phyloP scores from a whole-genome alignment of 148 eudicot species.

The Silene conica region DNA sequence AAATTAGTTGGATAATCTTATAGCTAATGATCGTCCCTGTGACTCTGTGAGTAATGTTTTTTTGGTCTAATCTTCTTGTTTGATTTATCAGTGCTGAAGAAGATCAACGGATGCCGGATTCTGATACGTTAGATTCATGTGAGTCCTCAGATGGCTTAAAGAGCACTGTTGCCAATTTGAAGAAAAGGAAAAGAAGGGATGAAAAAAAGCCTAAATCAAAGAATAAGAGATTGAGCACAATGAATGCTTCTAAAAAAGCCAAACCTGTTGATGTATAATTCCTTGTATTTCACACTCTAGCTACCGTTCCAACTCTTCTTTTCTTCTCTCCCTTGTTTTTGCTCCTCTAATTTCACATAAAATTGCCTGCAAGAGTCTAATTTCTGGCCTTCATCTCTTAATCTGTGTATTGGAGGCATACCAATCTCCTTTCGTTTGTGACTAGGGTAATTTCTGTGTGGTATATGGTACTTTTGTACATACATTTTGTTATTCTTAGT shows the following conservation, averaged over 20 bases:
- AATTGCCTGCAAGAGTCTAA: slow-evolving; percentile 10
- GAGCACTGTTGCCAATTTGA: slow-evolving; percentile 17
- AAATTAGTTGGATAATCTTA: no score
- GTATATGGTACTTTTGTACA: background rate
- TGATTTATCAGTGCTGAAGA: slow-evolving; percentile 30
- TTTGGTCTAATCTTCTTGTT: background rate
- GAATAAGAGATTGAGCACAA: slow-evolving; percentile 24
- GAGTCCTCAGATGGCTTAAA: slow-evolving; percentile 29
- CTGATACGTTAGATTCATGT: slow-evolving; percentile 28
- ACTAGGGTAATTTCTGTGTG: background rate
- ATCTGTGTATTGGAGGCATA: background rate
- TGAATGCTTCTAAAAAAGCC: slow-evolving; percentile 19
- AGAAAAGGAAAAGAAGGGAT: slow-evolving; percentile 32
- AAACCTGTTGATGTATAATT: slow-evolving; percentile 35
- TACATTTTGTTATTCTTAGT: background rate
- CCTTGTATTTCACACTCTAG: slow-evolving; percentile 13
- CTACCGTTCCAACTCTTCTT: background rate
- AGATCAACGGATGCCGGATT: slow-evolving; percentile 24
- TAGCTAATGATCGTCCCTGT: no score
- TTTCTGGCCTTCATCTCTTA: background rate
- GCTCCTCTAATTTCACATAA: background rate
- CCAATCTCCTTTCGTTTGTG: background rate
- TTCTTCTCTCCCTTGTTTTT: slow-evolving; percentile 1
- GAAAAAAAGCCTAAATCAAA: slow-evolving; percentile 19
- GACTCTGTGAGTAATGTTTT: no score